Conservation (phyloP, 2,329 filamentous ascomycete species). For the Lachnellula hyalina region DNA sequence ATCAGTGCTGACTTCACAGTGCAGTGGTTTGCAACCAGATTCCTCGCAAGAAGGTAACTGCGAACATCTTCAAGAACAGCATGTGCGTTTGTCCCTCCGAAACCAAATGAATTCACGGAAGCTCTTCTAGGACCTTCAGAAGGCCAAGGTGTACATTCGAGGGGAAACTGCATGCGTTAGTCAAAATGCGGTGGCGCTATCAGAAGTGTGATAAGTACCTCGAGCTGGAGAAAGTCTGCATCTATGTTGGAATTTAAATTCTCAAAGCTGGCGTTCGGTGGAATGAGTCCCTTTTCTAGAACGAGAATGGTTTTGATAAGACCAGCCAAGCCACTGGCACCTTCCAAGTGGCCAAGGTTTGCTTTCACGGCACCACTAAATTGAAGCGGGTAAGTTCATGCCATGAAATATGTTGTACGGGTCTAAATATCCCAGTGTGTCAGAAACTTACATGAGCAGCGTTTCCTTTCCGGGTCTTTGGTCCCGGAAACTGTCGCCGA, state of each 20-base stretch:
- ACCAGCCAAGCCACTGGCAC: conserved; percentile 26
- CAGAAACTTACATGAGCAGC: neutral
- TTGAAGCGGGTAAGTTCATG: neutral
- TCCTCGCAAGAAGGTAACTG: neutral
- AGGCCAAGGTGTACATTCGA: conserved; percentile 6
- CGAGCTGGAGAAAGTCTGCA: neutral
- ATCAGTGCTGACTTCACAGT: neutral
- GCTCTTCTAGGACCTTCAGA: conserved; percentile 5
- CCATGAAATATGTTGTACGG: neutral
- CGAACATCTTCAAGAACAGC: conserved; percentile 8
- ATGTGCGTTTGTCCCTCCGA: conserved; percentile 22
- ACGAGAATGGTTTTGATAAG: conserved; percentile 26
- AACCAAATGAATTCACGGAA: conserved; percentile 24
- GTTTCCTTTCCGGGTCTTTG: neutral
- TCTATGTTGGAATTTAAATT: conserved; percentile 32
- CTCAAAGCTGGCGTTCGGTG: conserved; percentile 28
- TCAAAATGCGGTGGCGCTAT: neutral
- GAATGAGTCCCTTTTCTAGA: conserved; percentile 26
- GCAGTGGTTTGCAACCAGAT: neutral
- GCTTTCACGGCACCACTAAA: conserved; percentile 20
- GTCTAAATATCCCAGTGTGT: neutral
- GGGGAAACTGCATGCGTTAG: neutral
- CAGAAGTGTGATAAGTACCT: neutral
- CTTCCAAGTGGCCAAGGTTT: conserved; percentile 26
- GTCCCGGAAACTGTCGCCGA: conserved; percentile 17